A percentile compares a stretch with the other conserved stretches of the same genome.
Conservation (phyloP, 2,329 filamentous ascomycete genomes). For the Diaporthe batatas region DNA sequence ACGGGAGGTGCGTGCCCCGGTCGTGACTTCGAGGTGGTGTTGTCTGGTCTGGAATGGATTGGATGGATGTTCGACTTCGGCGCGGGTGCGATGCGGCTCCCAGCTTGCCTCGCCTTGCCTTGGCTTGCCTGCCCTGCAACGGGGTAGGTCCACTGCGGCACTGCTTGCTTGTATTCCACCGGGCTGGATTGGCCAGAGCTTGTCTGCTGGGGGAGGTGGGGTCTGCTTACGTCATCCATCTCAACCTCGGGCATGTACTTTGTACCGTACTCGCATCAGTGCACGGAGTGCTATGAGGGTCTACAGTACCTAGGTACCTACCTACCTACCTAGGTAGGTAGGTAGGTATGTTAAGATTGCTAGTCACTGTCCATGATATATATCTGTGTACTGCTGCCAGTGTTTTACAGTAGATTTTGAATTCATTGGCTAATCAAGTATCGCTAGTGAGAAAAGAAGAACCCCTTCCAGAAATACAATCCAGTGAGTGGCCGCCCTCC, state of each 20-base stretch:
- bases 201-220: background rate
- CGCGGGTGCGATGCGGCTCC: constrained; percentile 23
- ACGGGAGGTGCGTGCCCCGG: rapidly evolving
- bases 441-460: constrained; percentile 23
- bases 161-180: constrained; percentile 4
- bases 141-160: too few relatives aligned
- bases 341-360: too few relatives aligned
- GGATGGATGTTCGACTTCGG: background rate
- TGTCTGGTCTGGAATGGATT: background rate
- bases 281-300: too few relatives aligned
- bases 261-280: too few relatives aligned
- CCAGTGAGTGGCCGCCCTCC: background rate
- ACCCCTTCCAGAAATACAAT: constrained; percentile 6
- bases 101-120: too few relatives aligned
- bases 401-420: background rate
- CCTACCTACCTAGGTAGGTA: too few relatives aligned
- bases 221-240: background rate
- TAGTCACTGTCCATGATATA: too few relatives aligned
- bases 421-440: constrained; percentile 27
- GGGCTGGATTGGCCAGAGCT: constrained; percentile 27
- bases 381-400: too few relatives aligned
- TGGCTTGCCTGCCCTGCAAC: background rate
- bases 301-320: too few relatives aligned
- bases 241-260: background rate
- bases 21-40: background rate